Conservation (phyloP, 2,329 filamentous ascomycete genomes). For the Elsinoe fawcettii region DNA sequence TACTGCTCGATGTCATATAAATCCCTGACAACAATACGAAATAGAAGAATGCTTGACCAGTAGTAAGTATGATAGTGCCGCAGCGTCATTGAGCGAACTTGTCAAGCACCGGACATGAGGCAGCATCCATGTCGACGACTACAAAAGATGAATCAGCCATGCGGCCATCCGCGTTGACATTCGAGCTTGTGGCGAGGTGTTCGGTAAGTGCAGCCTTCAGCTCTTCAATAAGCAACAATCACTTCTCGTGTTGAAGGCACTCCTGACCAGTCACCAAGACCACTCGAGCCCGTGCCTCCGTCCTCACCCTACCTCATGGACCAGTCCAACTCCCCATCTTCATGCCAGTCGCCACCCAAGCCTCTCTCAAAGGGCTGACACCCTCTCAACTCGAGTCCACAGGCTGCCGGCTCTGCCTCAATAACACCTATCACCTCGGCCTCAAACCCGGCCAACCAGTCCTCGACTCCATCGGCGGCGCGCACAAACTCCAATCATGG, state of each 20-base stretch:
- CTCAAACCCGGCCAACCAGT: conserved; percentile 89
- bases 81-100: no score
- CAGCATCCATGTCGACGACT: not conserved
- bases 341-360: conserved; percentile 98
- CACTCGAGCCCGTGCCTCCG: conserved; percentile 85
- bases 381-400: conserved; percentile 86
- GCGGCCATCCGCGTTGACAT: conserved; percentile 56
- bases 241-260: conserved; percentile 11
- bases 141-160: conserved; percentile 6
- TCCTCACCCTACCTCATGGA: conserved; percentile 83
- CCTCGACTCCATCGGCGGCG: conserved; percentile 78
- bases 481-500: conserved; percentile 93
- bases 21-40: not conserved
- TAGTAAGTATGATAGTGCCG: no score
- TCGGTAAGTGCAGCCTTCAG: conserved; percentile 52
- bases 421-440: conserved; percentile 96
- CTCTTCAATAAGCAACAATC: conserved; percentile 1
- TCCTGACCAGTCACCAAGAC: conserved; percentile 49
- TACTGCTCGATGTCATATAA: not conserved
- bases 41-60: not conserved
- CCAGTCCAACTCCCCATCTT: conserved; percentile 85
- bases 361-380: conserved; percentile 87
- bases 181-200: conserved; percentile 70
- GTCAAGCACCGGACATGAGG: no score
- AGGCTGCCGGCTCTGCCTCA: conserved; percentile 82